Evolutionary conservation across 345 rosid genomes (phyloP).

Genomic region (Draba incana): DNA sequence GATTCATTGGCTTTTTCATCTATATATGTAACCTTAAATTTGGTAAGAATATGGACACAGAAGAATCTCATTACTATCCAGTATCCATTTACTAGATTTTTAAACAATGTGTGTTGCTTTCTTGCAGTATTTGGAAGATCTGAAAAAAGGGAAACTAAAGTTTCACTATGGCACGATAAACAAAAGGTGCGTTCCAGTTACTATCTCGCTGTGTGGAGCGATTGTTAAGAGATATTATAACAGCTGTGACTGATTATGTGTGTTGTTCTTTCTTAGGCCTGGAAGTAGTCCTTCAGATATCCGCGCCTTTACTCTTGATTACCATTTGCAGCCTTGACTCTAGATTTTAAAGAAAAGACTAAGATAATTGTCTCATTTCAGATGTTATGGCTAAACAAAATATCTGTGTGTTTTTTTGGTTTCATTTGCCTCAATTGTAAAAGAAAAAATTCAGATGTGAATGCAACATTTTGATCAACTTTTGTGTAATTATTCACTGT

Average conservation of each 20-base stretch:
- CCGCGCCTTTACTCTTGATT: slow-evolving; percentile 72
- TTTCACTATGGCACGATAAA: slow-evolving; percentile 92
- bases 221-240: slow-evolving; percentile 1
- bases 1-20: slow-evolving; percentile 95
- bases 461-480: slow-evolving; percentile 32
- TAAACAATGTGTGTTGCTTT: not conserved
- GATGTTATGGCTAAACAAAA: slow-evolving; percentile 25
- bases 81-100: not conserved
- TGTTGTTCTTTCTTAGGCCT: slow-evolving; percentile 56
- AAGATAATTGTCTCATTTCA: slow-evolving; percentile 21
- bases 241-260: slow-evolving; percentile 17
- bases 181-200: slow-evolving; percentile 57
- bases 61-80: not conserved
- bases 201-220: not conserved
- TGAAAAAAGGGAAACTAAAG: slow-evolving; percentile 60
- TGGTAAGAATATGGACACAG: slow-evolving; percentile 56
- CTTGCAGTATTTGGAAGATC: slow-evolving; percentile 80
- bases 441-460: slow-evolving; percentile 17
- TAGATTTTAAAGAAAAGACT: slow-evolving; percentile 12
- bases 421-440: slow-evolving; percentile 33
- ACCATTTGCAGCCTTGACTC: slow-evolving; percentile 70
- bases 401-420: slow-evolving; percentile 21
- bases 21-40: slow-evolving; percentile 70
- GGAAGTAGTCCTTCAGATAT: slow-evolving; percentile 92
- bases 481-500: slow-evolving; percentile 22